Evolutionary conservation across 2,329 filamentous ascomycete species (phyloP).

Genomic region (Botrytis elliptica): DNA sequence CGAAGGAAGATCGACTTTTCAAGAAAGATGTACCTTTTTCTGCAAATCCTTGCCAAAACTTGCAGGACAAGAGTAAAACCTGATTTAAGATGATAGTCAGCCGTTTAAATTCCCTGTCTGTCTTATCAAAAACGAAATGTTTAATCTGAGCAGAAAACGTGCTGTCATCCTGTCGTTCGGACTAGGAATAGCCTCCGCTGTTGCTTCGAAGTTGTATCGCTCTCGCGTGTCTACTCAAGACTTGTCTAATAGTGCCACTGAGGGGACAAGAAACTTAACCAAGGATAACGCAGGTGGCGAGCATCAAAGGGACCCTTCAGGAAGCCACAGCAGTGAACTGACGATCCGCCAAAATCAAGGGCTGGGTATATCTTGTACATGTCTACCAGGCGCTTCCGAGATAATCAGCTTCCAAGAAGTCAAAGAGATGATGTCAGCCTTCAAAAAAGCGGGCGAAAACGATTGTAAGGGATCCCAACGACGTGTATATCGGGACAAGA

Average conservation of each 20-base stretch:
- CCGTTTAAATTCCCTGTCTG: neutral
- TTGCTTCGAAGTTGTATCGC: neutral
- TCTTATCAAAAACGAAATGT: neutral
- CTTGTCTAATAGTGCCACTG: neutral
- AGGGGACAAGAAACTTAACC: fast-evolving
- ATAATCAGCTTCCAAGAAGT: neutral
- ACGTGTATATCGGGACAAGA: neutral
- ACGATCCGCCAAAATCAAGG: neutral
- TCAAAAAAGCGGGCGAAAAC: neutral
- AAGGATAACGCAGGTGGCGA: neutral
- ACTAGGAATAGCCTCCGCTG: neutral
- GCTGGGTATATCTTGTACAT: neutral
- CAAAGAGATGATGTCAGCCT: neutral
- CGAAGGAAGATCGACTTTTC: neutral
- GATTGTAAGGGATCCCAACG: neutral
- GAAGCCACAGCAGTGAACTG: neutral
- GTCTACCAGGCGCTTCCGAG: neutral
- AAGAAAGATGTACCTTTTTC: neutral
- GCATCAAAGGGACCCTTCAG: neutral
- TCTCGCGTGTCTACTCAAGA: neutral
- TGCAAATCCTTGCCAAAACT: neutral
- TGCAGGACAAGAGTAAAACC: neutral
- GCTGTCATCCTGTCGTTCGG: neutral
- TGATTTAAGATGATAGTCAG: neutral
- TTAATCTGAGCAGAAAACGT: neutral